Conservation (phyloP, 768 basidiomycete species). For the Brasilioporus rufonigricans region DNA sequence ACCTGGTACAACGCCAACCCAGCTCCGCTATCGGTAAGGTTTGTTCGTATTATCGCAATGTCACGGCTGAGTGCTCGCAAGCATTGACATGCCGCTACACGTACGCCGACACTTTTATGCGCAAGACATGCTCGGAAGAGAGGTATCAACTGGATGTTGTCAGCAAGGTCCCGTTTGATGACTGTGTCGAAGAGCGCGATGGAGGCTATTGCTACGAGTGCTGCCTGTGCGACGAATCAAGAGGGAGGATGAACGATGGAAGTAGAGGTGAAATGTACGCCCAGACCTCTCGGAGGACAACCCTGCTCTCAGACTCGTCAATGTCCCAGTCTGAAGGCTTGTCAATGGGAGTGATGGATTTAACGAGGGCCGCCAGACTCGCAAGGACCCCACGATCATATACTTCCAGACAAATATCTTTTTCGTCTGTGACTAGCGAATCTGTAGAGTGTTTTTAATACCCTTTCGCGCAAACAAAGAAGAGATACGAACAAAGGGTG, state of each 20-base stretch:
- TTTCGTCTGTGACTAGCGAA: conserved; percentile 69
- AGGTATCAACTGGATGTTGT: conserved; percentile 53
- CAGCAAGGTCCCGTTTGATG: conserved; percentile 66
- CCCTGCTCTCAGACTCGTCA: conserved; percentile 60
- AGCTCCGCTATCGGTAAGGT: conserved; percentile 77
- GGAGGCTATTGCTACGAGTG: conserved; percentile 70
- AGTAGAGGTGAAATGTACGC: neutral
- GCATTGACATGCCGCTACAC: conserved; percentile 86
- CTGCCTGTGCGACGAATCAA: conserved; percentile 45
- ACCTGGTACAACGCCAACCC: conserved; percentile 69
- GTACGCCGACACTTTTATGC: conserved; percentile 68
- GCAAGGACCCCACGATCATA: conserved; percentile 67
- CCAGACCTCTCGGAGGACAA: conserved; percentile 61
- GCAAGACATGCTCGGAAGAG: conserved; percentile 52
- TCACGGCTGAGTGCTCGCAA: conserved; percentile 77
- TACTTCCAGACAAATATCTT: conserved; percentile 62
- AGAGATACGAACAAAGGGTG: conserved; percentile 56
- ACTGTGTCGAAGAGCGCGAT: conserved; percentile 72
- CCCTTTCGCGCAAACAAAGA: neutral
- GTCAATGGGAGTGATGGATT: conserved; percentile 50
- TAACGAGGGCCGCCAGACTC: conserved; percentile 50
- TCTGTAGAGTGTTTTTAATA: conserved; percentile 34
- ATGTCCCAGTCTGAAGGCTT: conserved; percentile 57
- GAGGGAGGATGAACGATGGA: neutral
- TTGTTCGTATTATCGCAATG: conserved; percentile 79